Evolutionary conservation across 176 grass and related monocot genomes (phyloP).

Genomic region (Avena atlantica): DNA sequence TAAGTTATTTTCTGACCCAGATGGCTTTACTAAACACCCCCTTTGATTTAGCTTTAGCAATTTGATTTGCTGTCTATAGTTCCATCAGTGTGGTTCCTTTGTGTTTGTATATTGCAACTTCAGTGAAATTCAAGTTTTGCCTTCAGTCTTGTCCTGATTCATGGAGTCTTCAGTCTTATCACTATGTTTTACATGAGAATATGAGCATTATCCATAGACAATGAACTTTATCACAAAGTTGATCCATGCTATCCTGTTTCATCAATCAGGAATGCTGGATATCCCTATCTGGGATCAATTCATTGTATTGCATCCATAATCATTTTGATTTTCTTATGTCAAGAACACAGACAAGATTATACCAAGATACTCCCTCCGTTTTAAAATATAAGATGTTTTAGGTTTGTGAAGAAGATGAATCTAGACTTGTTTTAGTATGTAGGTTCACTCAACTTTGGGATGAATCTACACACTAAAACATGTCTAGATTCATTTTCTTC

Average conservation of each 20-base stretch:
- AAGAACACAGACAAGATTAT: no score
- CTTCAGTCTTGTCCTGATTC: background rate
- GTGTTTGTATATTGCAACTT: conserved; percentile 48
- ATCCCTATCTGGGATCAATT: background rate
- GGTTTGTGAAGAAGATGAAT: no score
- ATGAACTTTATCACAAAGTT: background rate
- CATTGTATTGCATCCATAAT: no score
- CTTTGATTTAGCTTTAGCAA: conserved; percentile 42
- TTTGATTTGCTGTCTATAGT: conserved; percentile 35
- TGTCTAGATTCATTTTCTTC: no score
- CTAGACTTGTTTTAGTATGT: no score
- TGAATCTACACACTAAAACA: no score
- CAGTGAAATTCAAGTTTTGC: conserved; percentile 25
- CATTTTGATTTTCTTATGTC: no score
- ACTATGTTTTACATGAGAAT: background rate
- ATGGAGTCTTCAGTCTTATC: background rate
- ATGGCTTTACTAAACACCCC: conserved; percentile 22
- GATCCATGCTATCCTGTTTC: background rate
- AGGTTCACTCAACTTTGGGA: no score
- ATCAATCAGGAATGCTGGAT: background rate
- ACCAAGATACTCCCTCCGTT: no score
- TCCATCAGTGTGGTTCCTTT: conserved; percentile 32
- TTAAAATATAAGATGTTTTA: no score
- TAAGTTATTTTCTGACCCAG: conserved; percentile 51
- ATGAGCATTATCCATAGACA: background rate